Conservation (phyloP, 164 flowering plant genomes). For the Chloranthus sessilifolius region DNA sequence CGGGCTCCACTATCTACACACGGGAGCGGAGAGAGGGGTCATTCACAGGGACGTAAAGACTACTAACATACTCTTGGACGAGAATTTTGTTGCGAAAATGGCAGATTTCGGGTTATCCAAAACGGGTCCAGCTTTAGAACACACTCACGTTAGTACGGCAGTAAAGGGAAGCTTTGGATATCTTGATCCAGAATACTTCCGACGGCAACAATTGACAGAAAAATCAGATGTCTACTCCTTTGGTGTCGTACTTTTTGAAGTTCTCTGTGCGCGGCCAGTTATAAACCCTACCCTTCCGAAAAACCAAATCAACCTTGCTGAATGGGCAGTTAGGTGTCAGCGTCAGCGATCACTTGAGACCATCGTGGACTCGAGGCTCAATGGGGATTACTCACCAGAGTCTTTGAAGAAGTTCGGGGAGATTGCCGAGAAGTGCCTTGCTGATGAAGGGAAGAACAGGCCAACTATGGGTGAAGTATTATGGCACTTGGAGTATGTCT, state of each 20-base stretch:
- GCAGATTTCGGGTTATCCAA: conserved; percentile 72
- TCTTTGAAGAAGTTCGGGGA: conserved; percentile 55
- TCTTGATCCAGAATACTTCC: conserved; percentile 70
- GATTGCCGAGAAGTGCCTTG: conserved; percentile 62
- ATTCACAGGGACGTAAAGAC: conserved; percentile 79
- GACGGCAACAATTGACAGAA: conserved; percentile 61
- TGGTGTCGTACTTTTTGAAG: conserved; percentile 69
- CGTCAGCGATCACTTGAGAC: conserved; percentile 38
- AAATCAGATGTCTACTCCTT: conserved; percentile 76
- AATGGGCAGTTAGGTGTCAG: conserved; percentile 72
- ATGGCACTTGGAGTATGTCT: conserved; percentile 64
- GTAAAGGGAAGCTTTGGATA: conserved; percentile 81
- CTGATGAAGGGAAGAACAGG: conserved; percentile 57
- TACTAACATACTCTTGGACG: conserved; percentile 62
- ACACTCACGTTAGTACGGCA: conserved; percentile 72
- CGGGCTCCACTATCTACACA: conserved; percentile 78
- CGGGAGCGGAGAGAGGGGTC: conserved; percentile 58
- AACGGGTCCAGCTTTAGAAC: conserved; percentile 59
- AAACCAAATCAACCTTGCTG: conserved; percentile 68
- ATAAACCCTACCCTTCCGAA: conserved; percentile 58
- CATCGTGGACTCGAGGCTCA: conserved; percentile 47
- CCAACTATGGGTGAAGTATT: conserved; percentile 72
- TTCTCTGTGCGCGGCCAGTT: conserved; percentile 67
- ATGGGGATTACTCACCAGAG: conserved; percentile 35
- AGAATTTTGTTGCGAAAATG: conserved; percentile 61